Conservation (phyloP, 2,329 filamentous ascomycete species). For the Karstenula rhodostoma region DNA sequence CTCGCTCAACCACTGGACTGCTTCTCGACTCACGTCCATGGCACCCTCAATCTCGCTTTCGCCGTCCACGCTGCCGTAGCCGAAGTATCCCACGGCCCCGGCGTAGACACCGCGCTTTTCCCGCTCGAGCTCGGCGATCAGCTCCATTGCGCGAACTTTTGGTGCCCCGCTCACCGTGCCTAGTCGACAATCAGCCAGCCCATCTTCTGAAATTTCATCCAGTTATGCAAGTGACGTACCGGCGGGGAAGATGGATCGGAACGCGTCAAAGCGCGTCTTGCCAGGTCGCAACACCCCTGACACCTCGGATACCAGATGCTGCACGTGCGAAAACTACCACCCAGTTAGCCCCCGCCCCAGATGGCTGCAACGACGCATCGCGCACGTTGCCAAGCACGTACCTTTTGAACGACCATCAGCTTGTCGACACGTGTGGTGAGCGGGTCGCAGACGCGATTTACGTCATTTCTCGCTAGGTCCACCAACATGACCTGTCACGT, state of each 20-base stretch:
- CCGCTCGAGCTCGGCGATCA: conserved; percentile 91
- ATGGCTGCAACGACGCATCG: background rate
- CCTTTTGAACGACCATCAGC: conserved; percentile 74
- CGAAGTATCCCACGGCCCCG: conserved; percentile 96
- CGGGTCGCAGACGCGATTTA: conserved; percentile 95
- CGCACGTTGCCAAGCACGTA: conserved; percentile 19
- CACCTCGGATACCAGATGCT: conserved; percentile 95
- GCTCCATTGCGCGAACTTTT: conserved; percentile 95
- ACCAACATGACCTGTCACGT: conserved; percentile 89
- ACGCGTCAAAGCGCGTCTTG: conserved; percentile 92
- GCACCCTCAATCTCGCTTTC: conserved; percentile 75
- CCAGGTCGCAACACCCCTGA: conserved; percentile 84
- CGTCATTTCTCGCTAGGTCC: conserved; percentile 92
- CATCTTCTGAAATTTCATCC: conserved; percentile 12
- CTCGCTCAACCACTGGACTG: conserved; percentile 15
- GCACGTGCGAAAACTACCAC: conserved; percentile 85
- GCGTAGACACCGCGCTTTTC: conserved; percentile 97
- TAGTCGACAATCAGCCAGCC: conserved; percentile 23
- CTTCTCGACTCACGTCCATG: conserved; percentile 71
- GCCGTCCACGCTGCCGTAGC: conserved; percentile 76
- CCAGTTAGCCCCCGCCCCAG: conserved; percentile 16
- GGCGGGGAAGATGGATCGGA: conserved; percentile 95
- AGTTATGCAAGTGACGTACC: conserved; percentile 56
- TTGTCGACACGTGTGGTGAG: conserved; percentile 88
- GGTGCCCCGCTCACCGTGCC: conserved; percentile 89